Percentiles rank a stretch among this genome's conserved stretches.
phyloP scores from a whole-genome alignment of 345 rosid species.

The Aurinia saxatilis region DNA sequence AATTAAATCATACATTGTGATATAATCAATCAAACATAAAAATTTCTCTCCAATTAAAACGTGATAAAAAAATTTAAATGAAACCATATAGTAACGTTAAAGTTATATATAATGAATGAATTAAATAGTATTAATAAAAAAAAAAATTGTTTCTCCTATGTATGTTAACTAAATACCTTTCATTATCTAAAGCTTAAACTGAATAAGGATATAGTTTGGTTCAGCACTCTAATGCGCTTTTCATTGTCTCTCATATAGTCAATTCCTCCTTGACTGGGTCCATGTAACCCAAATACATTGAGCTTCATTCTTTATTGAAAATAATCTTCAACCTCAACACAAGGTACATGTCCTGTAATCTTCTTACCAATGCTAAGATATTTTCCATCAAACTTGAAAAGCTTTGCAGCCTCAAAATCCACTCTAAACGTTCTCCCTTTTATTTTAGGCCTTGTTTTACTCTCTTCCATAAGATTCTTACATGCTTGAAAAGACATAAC shows the following conservation, averaged over 20 bases:
- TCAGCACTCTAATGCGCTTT: too few species aligned
- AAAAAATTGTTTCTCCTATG: too few species aligned
- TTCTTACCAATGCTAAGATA: conserved; percentile 31
- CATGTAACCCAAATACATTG: conserved; percentile 65
- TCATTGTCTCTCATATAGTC: conserved; percentile 50
- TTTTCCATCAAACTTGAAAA: conserved; percentile 45
- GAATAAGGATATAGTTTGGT: too few species aligned
- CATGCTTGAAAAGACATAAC: conserved; percentile 48
- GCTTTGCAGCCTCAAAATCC: conserved; percentile 42
- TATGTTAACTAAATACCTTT: too few species aligned
- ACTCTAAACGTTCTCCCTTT: conserved; percentile 31
- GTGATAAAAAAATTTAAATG: too few species aligned
- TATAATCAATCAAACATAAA: too few species aligned
- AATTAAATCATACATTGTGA: too few species aligned
- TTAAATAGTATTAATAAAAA: too few species aligned
- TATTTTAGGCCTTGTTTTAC: conserved; percentile 44
- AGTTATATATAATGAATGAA: too few species aligned
- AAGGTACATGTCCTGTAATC: conserved; percentile 61
- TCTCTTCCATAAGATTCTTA: conserved; percentile 59
- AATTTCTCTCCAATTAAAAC: too few species aligned
- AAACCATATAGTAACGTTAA: too few species aligned
- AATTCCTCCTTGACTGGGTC: conserved; percentile 55
- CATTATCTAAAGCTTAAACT: too few species aligned
- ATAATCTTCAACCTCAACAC: conserved; percentile 80
- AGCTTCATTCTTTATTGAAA: conserved; percentile 75